Base-by-base conservation (phyloP, 441 rosid species). In the Corymbia citriodora region DNA sequence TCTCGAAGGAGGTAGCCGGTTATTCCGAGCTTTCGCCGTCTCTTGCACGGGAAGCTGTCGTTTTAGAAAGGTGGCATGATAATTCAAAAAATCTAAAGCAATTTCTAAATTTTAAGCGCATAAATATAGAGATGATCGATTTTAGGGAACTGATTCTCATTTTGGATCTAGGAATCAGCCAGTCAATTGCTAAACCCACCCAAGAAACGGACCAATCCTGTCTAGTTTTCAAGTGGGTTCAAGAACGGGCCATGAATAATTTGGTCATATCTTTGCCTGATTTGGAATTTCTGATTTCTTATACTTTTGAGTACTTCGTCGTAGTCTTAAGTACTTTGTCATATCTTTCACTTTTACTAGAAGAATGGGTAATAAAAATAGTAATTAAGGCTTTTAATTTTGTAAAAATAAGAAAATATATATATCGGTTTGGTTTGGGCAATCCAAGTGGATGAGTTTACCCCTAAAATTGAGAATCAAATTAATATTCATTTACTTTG, bases 381-480 rank as follows among this genome's bases (percentile, higher is more conserved):
- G 17, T 29, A 29, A 29, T 7, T 13, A 3, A 40, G 45, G 45
- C 5, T 40, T 40, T 40, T 40, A 40, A 40, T 40, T 40, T 40
- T 40, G 45, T 40, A 40, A 40, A 40, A 40, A 40, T 40, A 40
- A 40, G 45, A 40, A 40, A 40, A 40, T 40, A 40, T 40, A 36
- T 36, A 5, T 40, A 40, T 40, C 45, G 1, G 6, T 40, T 40
- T 40, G 45, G 6, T 40, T 40, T 40, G 45, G 45, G 45, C 6
- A 29, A 19, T 59, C 7, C 1, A 0, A 0, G 10, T 59, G 63
- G 1, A 0, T 59, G 18, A 1, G 9, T 59, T 7, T 7, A 0
- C 45, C 45, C 45, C 6, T 40, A 40, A 40, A 40, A 40, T 40
- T 5, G 45, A 40, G 45, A 40, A 40, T 40, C 45, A 40, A 40